These are phyloP conservation scores for Hypomyces rosellus DNA, from an alignment of 2,329 filamentous ascomycete genomes.

Conservation along the genomic window DNA sequence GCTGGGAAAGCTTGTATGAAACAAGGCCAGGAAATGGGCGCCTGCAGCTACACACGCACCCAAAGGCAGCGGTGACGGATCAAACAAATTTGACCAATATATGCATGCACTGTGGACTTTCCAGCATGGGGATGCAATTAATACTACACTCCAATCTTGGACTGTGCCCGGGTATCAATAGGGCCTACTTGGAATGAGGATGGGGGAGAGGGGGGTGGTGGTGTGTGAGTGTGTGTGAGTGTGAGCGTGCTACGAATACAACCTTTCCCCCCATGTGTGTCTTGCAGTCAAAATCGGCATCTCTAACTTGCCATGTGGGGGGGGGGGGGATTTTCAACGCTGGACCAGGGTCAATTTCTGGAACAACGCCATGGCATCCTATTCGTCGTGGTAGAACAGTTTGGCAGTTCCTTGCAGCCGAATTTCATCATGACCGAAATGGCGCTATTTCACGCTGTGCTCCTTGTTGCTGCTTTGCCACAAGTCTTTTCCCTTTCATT, in stretches of 20 bases:
- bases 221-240: neutral
- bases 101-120: no score
- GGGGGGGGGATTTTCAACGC: neutral
- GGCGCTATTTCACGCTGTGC: slow-evolving; percentile 1
- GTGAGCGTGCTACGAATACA: neutral
- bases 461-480: neutral
- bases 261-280: neutral
- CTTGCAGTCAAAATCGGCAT: slow-evolving; percentile 3
- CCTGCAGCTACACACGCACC: no score
- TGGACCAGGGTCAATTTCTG: slow-evolving; percentile 5
- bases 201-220: neutral
- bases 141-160: no score
- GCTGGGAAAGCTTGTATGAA: no score
- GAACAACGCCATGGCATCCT: slow-evolving; percentile 1
- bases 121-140: no score
- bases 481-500: neutral
- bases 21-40: no score
- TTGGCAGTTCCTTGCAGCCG: slow-evolving; percentile 9
- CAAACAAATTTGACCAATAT: no score
- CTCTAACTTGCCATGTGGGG: slow-evolving; percentile 6
- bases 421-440: neutral
- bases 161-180: no score
- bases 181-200: neutral
- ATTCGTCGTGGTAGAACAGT: neutral
- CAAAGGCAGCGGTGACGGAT: no score